A percentile compares a stretch with the other conserved stretches of the same genome.
Evolutionary conservation across 2,329 filamentous ascomycete species (phyloP).

Genomic region (Fulvia fulva): DNA sequence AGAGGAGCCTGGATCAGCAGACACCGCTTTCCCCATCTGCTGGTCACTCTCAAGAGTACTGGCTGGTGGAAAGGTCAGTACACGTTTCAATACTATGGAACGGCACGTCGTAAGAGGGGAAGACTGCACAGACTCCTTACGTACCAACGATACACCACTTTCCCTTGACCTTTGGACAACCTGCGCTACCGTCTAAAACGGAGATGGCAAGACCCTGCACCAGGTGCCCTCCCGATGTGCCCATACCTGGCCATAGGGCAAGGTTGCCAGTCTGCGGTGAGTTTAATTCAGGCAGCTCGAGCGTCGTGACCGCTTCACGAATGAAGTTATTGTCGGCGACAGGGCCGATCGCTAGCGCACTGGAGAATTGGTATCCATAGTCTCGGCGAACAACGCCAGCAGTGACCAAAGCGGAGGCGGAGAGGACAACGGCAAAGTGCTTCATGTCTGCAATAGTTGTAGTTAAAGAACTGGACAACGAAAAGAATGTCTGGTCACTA

Average conservation of each 20-base stretch:
- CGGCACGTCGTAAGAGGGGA: no score
- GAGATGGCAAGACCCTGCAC: slow-evolving; percentile 44
- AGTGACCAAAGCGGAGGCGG: no score
- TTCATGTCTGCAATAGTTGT: no score
- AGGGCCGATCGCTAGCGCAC: slow-evolving; percentile 44
- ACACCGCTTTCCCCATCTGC: slow-evolving; percentile 14
- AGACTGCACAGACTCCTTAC: no score
- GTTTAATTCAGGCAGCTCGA: slow-evolving; percentile 41
- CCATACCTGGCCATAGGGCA: slow-evolving; percentile 49
- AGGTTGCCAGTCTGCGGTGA: slow-evolving; percentile 36
- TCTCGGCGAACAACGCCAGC: not conserved
- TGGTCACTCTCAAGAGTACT: slow-evolving; percentile 38
- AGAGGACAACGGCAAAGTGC: no score
- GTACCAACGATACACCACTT: slow-evolving; percentile 40
- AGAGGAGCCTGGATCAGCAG: slow-evolving; percentile 26
- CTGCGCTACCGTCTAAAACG: slow-evolving; percentile 7
- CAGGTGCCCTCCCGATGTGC: slow-evolving; percentile 45
- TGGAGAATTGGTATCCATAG: slow-evolving; percentile 17
- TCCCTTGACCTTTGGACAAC: slow-evolving; percentile 10
- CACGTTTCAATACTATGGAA: no score
- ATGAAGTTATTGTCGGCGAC: slow-evolving; percentile 41
- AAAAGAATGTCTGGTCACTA: no score
- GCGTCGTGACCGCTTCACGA: slow-evolving; percentile 42
- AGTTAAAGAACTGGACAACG: no score
- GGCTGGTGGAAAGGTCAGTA: slow-evolving; percentile 17